Base-by-base conservation (phyloP, 129 eudicot species). In the Flaveria trinervia region DNA sequence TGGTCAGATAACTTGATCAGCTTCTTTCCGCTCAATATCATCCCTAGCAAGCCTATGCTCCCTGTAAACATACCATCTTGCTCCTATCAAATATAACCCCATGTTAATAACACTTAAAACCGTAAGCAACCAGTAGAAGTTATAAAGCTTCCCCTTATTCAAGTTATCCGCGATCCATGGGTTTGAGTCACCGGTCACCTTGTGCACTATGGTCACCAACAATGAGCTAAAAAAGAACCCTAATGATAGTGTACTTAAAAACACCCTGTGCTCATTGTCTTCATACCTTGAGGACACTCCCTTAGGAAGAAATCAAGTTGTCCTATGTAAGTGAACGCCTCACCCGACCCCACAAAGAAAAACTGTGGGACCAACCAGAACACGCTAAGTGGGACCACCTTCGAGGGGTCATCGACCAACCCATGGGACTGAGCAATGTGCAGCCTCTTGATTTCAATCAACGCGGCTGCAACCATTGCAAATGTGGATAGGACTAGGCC, bases 251-350 rank as follows among this genome's bases (percentile, higher is more conserved):
- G 93, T 91, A 76, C 93, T 90, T 65, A 90, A 43, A 49, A 90
- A 90, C 72, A 68, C 39, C 92, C 92, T 2, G 92, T 88, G 70
- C 93, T 86, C 89, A 86, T 90, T 0, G 93, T 90, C 75, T 88
- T 90, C 96, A 90, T 88, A 71, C 93, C 96, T 33, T 81, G 84
- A 2, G 97, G 97, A 26, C 93, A 88, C 84, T 91, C 93, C 77
- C 88, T 79, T 8, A 88, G 76, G 83, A 91, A 91, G 83, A 91
- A 91, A 74, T 84, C 93, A 15, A 88, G 69, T 30, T 64, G 69
- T 64, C 69, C 69, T 64, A 64, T 64, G 69, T 64, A 64, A 30
- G 69, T 64, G 7, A 64, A 64, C 22, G 69, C 69, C 69, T 64
- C 69, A 33, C 69, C 69, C 22, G 69, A 64, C 69, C 69, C 69